phyloP scores from a whole-genome alignment of 23 red algal species.

The Gracilaria domingensis region DNA sequence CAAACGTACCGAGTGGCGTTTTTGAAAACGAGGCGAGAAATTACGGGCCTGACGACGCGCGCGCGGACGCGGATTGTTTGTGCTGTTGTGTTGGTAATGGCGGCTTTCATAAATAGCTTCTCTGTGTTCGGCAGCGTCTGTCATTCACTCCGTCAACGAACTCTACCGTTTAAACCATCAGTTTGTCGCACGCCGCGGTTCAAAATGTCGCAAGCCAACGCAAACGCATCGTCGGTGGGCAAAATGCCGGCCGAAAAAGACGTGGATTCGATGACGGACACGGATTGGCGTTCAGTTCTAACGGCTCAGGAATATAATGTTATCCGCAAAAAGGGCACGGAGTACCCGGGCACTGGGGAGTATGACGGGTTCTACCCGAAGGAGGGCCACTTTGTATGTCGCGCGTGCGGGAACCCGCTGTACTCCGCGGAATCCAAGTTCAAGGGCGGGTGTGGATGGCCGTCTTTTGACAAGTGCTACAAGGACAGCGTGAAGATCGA shows the following conservation, averaged over 20 bases:
- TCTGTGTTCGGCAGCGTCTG: not conserved
- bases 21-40: not conserved
- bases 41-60: not conserved
- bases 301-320: constrained; percentile 79
- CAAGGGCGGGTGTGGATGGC: constrained; percentile 95
- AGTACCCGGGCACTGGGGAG: constrained; percentile 83
- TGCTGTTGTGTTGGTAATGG: no score
- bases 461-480: constrained; percentile 91
- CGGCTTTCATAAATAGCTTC: not conserved
- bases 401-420: constrained; percentile 83
- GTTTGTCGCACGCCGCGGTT: not conserved
- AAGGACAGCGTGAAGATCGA: constrained; percentile 60
- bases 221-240: not conserved
- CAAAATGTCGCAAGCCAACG: not conserved
- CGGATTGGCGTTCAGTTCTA: constrained; percentile 75
- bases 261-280: constrained; percentile 54
- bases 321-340: constrained; percentile 88
- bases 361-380: constrained; percentile 85
- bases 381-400: constrained; percentile 89
- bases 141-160: not conserved
- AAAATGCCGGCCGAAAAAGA: constrained; percentile 46
- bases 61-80: not conserved
- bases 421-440: constrained; percentile 94
- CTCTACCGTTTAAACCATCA: no score
- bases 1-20: not conserved